Conservation (phyloP, 805 yeast species). For the Candida maris region DNA sequence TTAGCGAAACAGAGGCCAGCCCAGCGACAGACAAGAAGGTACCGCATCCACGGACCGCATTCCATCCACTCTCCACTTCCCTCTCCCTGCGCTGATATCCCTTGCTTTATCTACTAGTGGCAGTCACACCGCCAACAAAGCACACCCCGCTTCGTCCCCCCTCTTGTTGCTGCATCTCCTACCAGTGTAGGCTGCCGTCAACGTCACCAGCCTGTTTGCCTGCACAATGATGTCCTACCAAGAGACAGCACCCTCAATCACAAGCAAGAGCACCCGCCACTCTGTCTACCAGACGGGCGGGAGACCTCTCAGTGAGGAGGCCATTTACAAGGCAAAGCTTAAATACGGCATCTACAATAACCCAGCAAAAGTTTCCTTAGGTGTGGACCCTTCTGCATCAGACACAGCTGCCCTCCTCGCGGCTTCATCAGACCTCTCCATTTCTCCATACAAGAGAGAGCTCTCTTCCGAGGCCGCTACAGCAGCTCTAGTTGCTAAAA, state of each 20-base stretch:
- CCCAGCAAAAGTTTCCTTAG: slow-evolving; percentile 50
- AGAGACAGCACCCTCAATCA: slow-evolving; percentile 27
- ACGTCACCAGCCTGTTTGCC: too few species aligned
- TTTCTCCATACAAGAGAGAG: slow-evolving; percentile 61
- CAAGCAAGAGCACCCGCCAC: slow-evolving; percentile 28
- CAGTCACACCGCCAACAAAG: too few species aligned
- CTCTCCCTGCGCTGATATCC: neutral
- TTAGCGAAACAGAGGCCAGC: too few species aligned
- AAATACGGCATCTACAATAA: slow-evolving; percentile 61
- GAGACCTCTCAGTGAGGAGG: slow-evolving; percentile 69
- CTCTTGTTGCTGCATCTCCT: too few species aligned
- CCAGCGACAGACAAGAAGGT: too few species aligned
- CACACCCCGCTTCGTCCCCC: too few species aligned
- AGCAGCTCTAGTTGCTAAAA: slow-evolving; percentile 53
- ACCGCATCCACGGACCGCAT: too few species aligned
- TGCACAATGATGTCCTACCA: slow-evolving; percentile 26
- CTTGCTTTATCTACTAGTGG: too few species aligned
- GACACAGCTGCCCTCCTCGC: slow-evolving; percentile 79
- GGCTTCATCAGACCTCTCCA: slow-evolving; percentile 58
- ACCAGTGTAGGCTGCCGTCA: too few species aligned
- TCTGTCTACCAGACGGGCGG: slow-evolving; percentile 66
- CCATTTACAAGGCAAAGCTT: slow-evolving; percentile 68
- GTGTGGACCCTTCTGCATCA: slow-evolving; percentile 66
- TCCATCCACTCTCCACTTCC: too few species aligned
- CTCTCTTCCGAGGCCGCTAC: slow-evolving; percentile 62